A percentile compares a stretch with the other conserved stretches of the same genome.
phyloP scores from a whole-genome alignment of 495 filamentous ascomycete species.

The Delitschia confertaspora region DNA sequence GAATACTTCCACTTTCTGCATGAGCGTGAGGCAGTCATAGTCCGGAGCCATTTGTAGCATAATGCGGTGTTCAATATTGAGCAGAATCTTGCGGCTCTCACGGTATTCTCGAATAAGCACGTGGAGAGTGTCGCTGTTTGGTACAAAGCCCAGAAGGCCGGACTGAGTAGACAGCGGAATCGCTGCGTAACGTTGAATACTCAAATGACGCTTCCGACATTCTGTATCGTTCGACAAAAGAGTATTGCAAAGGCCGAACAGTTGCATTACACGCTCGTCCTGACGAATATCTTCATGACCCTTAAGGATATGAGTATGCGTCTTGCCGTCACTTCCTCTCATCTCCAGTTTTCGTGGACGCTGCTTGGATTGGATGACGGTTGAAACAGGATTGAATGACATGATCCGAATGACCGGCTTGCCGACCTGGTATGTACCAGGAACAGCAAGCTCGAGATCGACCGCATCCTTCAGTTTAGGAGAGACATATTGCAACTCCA shows the following conservation, averaged over 20 bases:
- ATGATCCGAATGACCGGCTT: conserved; percentile 78
- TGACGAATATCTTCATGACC: conserved; percentile 98
- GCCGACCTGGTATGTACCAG: conserved; percentile 85
- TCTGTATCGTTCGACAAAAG: conserved; percentile 85
- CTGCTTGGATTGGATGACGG: conserved; percentile 95
- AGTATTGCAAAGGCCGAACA: conserved; percentile 94
- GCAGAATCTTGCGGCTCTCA: conserved; percentile 88
- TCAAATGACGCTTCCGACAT: conserved; percentile 91
- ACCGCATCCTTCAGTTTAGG: conserved; percentile 75
- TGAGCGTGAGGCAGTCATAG: conserved; percentile 94
- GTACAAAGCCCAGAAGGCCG: conserved; percentile 93
- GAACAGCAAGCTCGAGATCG: conserved; percentile 83
- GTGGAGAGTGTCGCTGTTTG: conserved; percentile 93
- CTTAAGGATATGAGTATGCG: conserved; percentile 83
- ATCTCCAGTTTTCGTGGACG: conserved; percentile 82
- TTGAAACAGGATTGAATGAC: conserved; percentile 78
- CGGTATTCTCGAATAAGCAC: conserved; percentile 95
- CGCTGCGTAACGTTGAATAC: conserved; percentile 87
- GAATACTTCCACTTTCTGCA: conserved; percentile 99
- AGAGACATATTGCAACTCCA: conserved; percentile 96
- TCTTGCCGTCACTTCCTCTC: conserved; percentile 74
- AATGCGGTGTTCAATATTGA: conserved; percentile 98
- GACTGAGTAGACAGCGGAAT: conserved; percentile 95
- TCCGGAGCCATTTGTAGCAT: conserved; percentile 99
- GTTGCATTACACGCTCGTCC: conserved; percentile 98